Conservation (phyloP, 768 basidiomycete genomes). For the Xerocomellus dryophilus region DNA sequence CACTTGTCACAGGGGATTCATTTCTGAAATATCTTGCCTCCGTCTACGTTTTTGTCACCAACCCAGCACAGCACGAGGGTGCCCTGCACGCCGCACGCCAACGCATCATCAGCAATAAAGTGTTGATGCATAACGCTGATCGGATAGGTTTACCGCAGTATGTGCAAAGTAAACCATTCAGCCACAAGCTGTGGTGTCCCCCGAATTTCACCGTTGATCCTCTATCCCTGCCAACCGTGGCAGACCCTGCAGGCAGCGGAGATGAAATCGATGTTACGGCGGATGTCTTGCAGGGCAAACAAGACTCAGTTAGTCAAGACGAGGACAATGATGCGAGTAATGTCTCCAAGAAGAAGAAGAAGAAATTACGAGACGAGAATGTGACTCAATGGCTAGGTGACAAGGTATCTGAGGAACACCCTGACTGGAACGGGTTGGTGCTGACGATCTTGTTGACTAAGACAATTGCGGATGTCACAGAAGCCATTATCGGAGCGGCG, state of each 20-base stretch:
- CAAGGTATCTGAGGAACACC: constrained; percentile 49
- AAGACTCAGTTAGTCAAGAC: constrained; percentile 12
- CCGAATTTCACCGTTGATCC: constrained; percentile 39
- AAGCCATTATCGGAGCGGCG: constrained; percentile 82
- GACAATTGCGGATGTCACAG: constrained; percentile 81
- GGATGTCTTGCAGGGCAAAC: constrained; percentile 9
- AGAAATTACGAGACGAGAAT: constrained; percentile 40
- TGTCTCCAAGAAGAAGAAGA: constrained; percentile 39
- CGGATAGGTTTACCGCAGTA: constrained; percentile 63
- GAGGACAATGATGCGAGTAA: constrained; percentile 6
- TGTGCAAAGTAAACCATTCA: constrained; percentile 70
- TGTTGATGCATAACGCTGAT: constrained; percentile 53
- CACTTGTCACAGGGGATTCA: constrained; percentile 56
- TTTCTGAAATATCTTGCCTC: constrained; percentile 80
- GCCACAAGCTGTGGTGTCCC: constrained; percentile 64
- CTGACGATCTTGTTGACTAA: constrained; percentile 31
- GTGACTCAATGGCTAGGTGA: constrained; percentile 64
- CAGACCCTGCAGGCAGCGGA: constrained; percentile 29
- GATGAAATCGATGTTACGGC: constrained; percentile 25
- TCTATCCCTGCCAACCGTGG: constrained; percentile 9
- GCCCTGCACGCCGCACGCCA: constrained; percentile 65
- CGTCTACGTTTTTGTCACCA: constrained; percentile 68
- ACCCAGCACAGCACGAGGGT: constrained; percentile 64
- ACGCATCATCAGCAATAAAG: constrained; percentile 71
- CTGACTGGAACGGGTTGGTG: background rate